A percentile compares a stretch with the other conserved stretches of the same genome.
Conservation (phyloP, 352 stramenopile species). For the Globisporangium paroecandrum region DNA sequence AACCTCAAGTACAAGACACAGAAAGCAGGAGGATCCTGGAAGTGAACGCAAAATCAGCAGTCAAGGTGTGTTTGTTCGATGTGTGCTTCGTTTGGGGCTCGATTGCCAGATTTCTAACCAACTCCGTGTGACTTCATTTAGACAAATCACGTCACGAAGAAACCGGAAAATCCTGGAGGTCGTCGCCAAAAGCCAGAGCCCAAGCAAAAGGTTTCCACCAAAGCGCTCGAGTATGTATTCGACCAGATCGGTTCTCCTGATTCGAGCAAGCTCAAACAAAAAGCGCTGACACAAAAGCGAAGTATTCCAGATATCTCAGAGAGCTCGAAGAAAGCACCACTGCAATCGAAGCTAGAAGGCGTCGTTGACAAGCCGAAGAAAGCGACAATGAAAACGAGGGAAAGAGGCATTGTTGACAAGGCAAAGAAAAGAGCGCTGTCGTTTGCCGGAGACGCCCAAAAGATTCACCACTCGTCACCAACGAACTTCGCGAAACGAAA, state of each 20-base stretch:
- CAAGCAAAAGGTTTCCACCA: not conserved
- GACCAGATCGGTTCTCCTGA: not conserved
- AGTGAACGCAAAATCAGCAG: not conserved
- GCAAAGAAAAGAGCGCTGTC: not conserved
- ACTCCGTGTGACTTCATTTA: not conserved
- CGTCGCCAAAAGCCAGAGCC: conserved; percentile 1
- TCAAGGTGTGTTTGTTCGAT: not conserved
- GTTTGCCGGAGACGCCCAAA: not conserved
- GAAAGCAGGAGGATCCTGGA: not conserved
- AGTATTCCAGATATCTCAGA: not conserved
- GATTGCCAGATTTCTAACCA: not conserved
- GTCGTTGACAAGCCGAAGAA: not conserved
- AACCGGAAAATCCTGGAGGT: not conserved
- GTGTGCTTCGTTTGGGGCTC: not conserved
- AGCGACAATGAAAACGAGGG: not conserved
- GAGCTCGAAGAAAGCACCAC: not conserved
- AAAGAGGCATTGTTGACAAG: not conserved
- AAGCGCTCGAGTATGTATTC: not conserved
- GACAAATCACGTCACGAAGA: not conserved
- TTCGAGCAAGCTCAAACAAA: not conserved
- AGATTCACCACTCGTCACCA: not conserved
- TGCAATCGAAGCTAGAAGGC: not conserved
- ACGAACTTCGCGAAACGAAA: not conserved
- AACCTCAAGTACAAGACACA: not conserved
- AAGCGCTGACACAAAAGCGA: not conserved